Base-by-base conservation (phyloP, 2,329 filamentous ascomycete genomes). In the Pseudogymnoascus sp. region DNA sequence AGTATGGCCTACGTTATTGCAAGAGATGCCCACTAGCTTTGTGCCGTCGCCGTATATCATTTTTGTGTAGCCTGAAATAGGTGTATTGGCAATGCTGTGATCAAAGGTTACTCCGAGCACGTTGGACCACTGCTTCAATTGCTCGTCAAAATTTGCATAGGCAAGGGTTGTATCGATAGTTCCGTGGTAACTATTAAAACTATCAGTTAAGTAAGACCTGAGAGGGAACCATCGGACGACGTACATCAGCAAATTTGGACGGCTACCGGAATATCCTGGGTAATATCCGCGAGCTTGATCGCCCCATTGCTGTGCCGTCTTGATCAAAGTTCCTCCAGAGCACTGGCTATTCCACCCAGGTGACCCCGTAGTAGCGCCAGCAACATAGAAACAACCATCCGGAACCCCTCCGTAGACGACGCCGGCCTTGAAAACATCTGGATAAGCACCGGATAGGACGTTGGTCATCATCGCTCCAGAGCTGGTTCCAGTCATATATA, bases 401-500 rank as follows among this genome's bases (percentile, higher is more conserved):
- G 78, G 72, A 0, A 77, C 75, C 7, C 78, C 77, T 0, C 76
- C 73, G 69, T 76, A 80, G 12, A 70, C 75, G 6, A 74, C 73
- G 2, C 72, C 78, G 1, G 77, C 78, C 1, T 71, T 71, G 64
- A 81, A 79, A 33, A 80, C 63, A 25, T 80, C 77, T 0, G 78
- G 78, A 66, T 80, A 81, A 0, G 75, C 72, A 1, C 75, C 78
- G 0, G 75, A 72, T 33, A 81, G 69, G 66, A 80, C 76, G 63
- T 80, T 79, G 3, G 77, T 78, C 77, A 80, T 80, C 76, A 80
- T 80, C n/a, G 73, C 77, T 1, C 78, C 78, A 0, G 76, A 79
- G 3, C 72, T 76, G 0, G 70, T 70, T 2, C 83, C 83, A 0
- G 80, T 82, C 1, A 80, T 80, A 63, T 78, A 85, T 1, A 86